Evolutionary conservation across 139 green algal genomes (phyloP).

Genomic region (Edaphochlamys debaryana): DNA sequence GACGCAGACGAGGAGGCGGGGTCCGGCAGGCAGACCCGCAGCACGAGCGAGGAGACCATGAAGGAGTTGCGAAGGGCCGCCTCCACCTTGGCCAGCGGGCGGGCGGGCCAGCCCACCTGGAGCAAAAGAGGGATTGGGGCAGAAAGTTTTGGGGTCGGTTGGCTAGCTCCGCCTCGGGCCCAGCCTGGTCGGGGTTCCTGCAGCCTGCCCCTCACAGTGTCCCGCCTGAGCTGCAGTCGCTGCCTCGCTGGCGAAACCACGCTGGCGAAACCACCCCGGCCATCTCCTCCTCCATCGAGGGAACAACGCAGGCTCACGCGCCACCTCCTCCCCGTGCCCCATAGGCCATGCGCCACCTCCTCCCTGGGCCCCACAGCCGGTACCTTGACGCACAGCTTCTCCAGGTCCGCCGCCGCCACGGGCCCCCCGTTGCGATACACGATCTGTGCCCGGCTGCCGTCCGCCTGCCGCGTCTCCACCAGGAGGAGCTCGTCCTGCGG

Average conservation of each 20-base stretch:
- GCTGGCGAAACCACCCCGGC: too few relatives aligned
- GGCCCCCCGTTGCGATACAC: constrained; percentile 80
- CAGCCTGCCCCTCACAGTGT: too few relatives aligned
- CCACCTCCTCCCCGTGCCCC: too few relatives aligned
- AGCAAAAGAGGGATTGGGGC: neutral
- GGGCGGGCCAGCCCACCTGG: constrained; percentile 91
- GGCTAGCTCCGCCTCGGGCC: neutral
- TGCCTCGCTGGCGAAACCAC: too few relatives aligned
- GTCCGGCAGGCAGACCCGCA: constrained; percentile 33
- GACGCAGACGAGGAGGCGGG: too few relatives aligned
- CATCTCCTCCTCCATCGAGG: too few relatives aligned
- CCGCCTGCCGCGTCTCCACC: constrained; percentile 48
- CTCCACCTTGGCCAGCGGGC: constrained; percentile 86
- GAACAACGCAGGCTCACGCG: too few relatives aligned
- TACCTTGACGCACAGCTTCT: constrained; percentile 89
- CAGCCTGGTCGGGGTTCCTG: too few relatives aligned
- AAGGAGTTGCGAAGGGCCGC: constrained; percentile 91
- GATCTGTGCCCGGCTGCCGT: constrained; percentile 75
- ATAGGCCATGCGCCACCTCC: too few relatives aligned
- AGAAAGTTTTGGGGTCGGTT: neutral
- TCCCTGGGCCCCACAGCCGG: too few relatives aligned
- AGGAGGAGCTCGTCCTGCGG: constrained; percentile 64
- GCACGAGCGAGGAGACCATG: constrained; percentile 82
- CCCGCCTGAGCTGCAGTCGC: too few relatives aligned
- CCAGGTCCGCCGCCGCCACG: constrained; percentile 83